Base-by-base conservation (phyloP, 2,329 filamentous ascomycete genomes). In the Lachnum nothofagi region DNA sequence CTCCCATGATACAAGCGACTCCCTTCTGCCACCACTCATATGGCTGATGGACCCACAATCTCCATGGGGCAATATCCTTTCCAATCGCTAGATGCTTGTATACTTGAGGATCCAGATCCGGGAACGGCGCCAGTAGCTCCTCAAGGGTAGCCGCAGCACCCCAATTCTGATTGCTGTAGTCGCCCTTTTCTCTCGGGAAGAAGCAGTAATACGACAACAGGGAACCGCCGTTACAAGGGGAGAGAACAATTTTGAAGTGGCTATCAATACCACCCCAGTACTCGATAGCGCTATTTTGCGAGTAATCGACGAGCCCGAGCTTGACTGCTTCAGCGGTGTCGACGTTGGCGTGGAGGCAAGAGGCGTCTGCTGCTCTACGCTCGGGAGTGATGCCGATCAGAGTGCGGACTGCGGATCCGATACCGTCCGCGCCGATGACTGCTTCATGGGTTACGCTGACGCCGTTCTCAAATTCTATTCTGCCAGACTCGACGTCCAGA, bases 141-240 rank as follows among this genome's bases (percentile, higher is more conserved):
- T 80, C 77, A 0, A 78, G 70, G 0, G 78, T 73, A 5, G 71
- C 72, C 22, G 77, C 75, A 0, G 69, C 69, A 0, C 74, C 78
- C 81, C 82, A 85, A 8, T 70, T 72, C 43, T 85, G 80, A 33
- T 66, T 75, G 1, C 72, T 70, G 58, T 79, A 85, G 62, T 85
- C 80, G 5, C 79, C 78, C 51, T 74, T 71, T 5, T 74, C 54
- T 44, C 77, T 72, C 0, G 81, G 77, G 65, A 84, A 85, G 71
- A 85, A 85, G 67, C 82, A 85, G 67, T 86, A 86, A 68, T 83
- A 86, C 0, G 80, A 84, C 3, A 85, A 70, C 2, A 85, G 68
- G 52, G 77, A 77, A 45, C 82, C 82, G 19, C 76, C 77, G 60
- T 85, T 83, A 68, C 83, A 86, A 4, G 83, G 81, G 0, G 81